phyloP scores from a whole-genome alignment of 2,329 filamentous ascomycete genomes.

The Capronia coronata region DNA sequence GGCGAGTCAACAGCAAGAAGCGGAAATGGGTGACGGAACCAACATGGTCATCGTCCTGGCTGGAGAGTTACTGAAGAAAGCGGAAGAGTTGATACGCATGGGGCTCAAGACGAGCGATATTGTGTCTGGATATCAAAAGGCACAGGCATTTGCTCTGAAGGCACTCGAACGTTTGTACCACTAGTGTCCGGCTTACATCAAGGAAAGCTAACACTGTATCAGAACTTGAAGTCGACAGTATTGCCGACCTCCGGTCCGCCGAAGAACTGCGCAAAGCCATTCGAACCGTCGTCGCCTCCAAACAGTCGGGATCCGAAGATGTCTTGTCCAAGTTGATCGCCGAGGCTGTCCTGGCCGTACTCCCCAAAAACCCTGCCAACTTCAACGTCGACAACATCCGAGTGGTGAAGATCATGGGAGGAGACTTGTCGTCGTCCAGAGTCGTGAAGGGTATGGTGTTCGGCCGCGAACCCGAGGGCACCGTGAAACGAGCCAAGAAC shows the following conservation, averaged over 20 bases:
- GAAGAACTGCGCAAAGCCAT: conserved; percentile 90
- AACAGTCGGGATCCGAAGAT: conserved; percentile 91
- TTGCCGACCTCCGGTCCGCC: conserved; percentile 73
- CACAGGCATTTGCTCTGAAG: conserved; percentile 79
- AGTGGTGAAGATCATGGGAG: conserved; percentile 99
- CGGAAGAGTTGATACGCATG: conserved; percentile 92
- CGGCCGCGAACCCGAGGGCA: conserved; percentile 85
- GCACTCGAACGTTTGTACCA: conserved; percentile 60
- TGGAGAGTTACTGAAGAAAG: conserved; percentile 92
- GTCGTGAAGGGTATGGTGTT: conserved; percentile 99
- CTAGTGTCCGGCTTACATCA: no score
- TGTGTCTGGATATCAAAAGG: conserved; percentile 90
- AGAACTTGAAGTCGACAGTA: conserved; percentile 84
- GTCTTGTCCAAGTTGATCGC: conserved; percentile 80
- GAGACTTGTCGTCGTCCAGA: conserved; percentile 84
- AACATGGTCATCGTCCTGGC: conserved; percentile 95
- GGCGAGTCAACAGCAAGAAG: conserved; percentile 97
- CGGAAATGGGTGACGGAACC: conserved; percentile 97
- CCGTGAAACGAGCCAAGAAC: conserved; percentile 80
- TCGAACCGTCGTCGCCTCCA: conserved; percentile 89
- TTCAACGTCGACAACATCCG: conserved; percentile 99
- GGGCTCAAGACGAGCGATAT: conserved; percentile 98
- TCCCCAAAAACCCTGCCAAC: conserved; percentile 90
- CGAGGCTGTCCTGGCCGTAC: conserved; percentile 73
- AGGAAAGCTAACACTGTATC: conserved; percentile 9